phyloP scores from a whole-genome alignment of 1,284 basidiomycete genomes.

The Golubevia sp. region DNA sequence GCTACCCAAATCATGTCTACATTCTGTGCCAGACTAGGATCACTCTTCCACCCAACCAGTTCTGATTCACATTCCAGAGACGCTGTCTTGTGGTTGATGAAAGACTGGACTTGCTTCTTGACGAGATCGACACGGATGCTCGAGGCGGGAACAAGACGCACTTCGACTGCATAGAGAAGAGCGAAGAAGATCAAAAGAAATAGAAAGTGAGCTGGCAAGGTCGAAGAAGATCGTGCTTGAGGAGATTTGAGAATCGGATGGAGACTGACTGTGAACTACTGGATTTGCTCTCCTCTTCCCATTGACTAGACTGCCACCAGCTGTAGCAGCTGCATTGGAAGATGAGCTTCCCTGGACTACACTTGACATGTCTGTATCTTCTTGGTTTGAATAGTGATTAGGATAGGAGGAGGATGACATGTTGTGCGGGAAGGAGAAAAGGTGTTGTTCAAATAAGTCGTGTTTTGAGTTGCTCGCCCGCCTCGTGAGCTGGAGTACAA shows the following conservation, averaged over 20 bases:
- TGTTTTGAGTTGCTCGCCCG: too few relatives aligned
- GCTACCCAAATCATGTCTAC: slow-evolving; percentile 80
- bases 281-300: too few relatives aligned
- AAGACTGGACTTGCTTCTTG: slow-evolving; percentile 69
- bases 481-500: too few relatives aligned
- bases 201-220: slow-evolving; percentile 64
- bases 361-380: too few relatives aligned
- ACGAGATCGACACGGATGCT: slow-evolving; percentile 76
- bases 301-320: too few relatives aligned
- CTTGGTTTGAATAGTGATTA: too few relatives aligned
- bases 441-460: too few relatives aligned
- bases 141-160: slow-evolving; percentile 72
- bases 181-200: slow-evolving; percentile 39
- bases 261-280: too few relatives aligned
- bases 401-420: too few relatives aligned
- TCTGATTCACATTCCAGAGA: slow-evolving; percentile 70
- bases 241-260: background rate
- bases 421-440: too few relatives aligned
- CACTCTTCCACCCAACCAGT: slow-evolving; percentile 74
- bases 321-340: too few relatives aligned
- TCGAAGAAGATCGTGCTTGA: background rate
- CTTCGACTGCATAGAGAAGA: slow-evolving; percentile 71
- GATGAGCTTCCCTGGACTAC: too few relatives aligned
- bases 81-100: slow-evolving; percentile 65
- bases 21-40: slow-evolving; percentile 72